Evolutionary conservation across 2,329 filamentous ascomycete species (phyloP).

Genomic region (Penicillium frequentans): DNA sequence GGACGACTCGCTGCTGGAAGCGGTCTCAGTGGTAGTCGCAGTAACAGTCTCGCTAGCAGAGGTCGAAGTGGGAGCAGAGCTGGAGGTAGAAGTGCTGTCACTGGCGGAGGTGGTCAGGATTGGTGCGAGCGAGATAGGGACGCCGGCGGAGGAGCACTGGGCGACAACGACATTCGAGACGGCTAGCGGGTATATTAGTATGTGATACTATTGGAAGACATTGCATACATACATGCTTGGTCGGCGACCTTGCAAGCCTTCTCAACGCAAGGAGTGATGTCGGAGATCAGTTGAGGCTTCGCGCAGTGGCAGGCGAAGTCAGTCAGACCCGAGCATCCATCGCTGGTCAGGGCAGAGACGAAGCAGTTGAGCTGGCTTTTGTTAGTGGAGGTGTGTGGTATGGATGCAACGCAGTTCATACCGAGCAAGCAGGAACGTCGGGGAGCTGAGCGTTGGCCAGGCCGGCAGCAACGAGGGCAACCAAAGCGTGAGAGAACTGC

Average conservation of each 20-base stretch:
- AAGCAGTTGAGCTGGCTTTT: slow-evolving; percentile 49
- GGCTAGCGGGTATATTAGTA: slow-evolving; percentile 19
- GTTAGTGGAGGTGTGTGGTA: neutral
- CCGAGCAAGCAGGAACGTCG: slow-evolving; percentile 48
- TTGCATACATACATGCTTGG: slow-evolving; percentile 33
- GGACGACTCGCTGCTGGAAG: neutral
- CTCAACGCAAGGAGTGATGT: slow-evolving; percentile 50
- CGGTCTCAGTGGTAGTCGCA: too few species aligned
- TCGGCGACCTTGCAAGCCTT: slow-evolving; percentile 41
- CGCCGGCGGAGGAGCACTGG: slow-evolving; percentile 36
- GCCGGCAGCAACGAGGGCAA: slow-evolving; percentile 44
- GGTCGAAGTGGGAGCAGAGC: slow-evolving; percentile 2
- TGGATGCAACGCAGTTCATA: slow-evolving; percentile 29
- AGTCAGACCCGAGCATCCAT: slow-evolving; percentile 47
- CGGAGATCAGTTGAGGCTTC: slow-evolving; percentile 43
- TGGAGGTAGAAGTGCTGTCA: neutral
- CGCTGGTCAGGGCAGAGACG: slow-evolving; percentile 38
- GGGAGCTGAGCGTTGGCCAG: slow-evolving; percentile 49
- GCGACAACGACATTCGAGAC: slow-evolving; percentile 37
- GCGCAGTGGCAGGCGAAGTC: slow-evolving; percentile 54
- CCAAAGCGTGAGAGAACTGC: slow-evolving; percentile 31
- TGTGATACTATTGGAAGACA: neutral
- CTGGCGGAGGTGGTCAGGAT: slow-evolving; percentile 19
- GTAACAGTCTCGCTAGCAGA: neutral
- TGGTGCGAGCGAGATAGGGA: slow-evolving; percentile 38